Evolutionary conservation across 1,284 basidiomycete species (phyloP), one percentile per base, ranked within the genome.

Genomic region (Naganishia cerealis): DNA sequence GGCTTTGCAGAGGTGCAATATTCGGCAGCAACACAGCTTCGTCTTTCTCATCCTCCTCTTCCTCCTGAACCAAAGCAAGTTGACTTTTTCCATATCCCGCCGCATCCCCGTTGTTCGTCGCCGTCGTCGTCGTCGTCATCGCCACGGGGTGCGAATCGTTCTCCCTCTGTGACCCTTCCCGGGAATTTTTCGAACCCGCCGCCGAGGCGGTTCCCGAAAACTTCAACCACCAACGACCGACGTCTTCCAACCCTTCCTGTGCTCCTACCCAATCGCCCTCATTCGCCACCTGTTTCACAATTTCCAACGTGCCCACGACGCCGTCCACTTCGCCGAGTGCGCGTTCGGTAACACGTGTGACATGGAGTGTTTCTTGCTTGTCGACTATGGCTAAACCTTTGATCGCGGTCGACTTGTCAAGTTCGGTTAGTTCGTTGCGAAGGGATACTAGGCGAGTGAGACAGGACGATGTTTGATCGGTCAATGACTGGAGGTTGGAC

Each of bases 401-500:
- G 72, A 87, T 86, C 0, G 92, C 90, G 33, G 88, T 86, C 66
- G 87, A 86, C 71, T 87, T 85, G 72, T 94, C 91, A 2, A 97
- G 88, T 36, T 89, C 86, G 43, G 84, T 83, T 9, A 98, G 83
- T 70, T 91, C 86, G 0, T 79, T 77, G 40, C 90, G 89, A 12
- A 99, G 84, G 36, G 86, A 83, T 4, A 85, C 83, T 70, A 98
- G 92, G 65, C 90, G 87, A 29, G 83, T 80, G 5, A 98, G 83
- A 74, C 94, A 95, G 38, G 88, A 86, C 42, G 88, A 85, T 0
- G 92, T 94, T 77, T 97, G 92, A 6, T 90, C 87, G 75, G 93
- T 91, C 6, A 99, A 86, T 71, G 93, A 90, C 75, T 97, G 91
- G 13, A 99, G 84, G 77, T 98, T 98, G 10, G 92, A 87, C 26